Conservation (phyloP, 805 yeast species). For the Isabelozyma pseudorhagii region DNA sequence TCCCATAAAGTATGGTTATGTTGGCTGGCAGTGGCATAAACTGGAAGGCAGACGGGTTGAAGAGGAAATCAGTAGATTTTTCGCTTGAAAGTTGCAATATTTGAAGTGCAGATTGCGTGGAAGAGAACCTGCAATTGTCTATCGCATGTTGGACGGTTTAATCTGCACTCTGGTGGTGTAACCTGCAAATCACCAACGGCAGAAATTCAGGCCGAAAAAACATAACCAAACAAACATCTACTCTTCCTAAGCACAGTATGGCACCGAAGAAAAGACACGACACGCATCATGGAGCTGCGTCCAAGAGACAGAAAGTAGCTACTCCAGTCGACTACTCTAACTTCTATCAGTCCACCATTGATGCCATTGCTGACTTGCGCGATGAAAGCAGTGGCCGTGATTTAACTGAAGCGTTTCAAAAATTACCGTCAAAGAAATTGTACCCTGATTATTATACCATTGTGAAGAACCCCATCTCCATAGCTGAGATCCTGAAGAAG, state of each 20-base stretch:
- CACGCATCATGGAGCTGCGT: slow-evolving; percentile 1
- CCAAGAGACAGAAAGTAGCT: slow-evolving; percentile 16
- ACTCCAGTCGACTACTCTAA: slow-evolving; percentile 20
- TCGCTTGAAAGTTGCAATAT: too few relatives aligned
- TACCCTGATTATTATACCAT: slow-evolving; percentile 40
- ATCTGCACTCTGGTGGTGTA: too few relatives aligned
- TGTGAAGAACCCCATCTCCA: slow-evolving; percentile 31
- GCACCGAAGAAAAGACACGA: slow-evolving; percentile 17
- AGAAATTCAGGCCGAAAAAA: too few relatives aligned
- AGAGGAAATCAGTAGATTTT: too few relatives aligned
- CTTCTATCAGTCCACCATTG: slow-evolving; percentile 29
- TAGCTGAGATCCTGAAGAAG: slow-evolving; percentile 31
- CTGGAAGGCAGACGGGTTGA: background rate
- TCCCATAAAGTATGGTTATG: slow-evolving; percentile 74
- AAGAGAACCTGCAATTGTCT: too few relatives aligned
- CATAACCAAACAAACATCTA: too few relatives aligned
- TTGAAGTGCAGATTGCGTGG: too few relatives aligned
- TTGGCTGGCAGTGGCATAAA: slow-evolving; percentile 1
- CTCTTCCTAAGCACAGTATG: slow-evolving; percentile 8
- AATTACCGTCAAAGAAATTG: slow-evolving; percentile 31
- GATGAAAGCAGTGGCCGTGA: slow-evolving; percentile 25
- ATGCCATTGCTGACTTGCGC: slow-evolving; percentile 25
- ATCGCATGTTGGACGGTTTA: too few relatives aligned
- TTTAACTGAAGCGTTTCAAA: slow-evolving; percentile 27
- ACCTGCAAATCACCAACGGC: too few relatives aligned